Base-by-base conservation (phyloP, 805 yeast genomes). In the Candida endomychidarum region DNA sequence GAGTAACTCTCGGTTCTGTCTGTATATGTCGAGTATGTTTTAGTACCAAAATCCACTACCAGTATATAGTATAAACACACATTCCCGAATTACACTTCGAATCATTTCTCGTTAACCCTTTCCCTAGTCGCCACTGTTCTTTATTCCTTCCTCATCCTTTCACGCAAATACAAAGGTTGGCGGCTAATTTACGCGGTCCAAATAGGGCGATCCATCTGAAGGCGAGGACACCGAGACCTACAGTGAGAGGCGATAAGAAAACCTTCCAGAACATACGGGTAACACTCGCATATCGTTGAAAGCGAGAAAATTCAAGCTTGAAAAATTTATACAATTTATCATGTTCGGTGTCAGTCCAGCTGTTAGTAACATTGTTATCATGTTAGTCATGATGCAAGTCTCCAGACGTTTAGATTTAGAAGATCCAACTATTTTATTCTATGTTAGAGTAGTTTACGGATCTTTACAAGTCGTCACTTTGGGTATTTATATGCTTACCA, bases 361-460 rank as follows among this genome's bases (percentile, higher is more conserved):
- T 51, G 70, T 90, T 51, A 67, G 88, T 50, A 90, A 91, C 72
- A 66, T 93, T 54, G 86, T 75, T 54, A 70, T 93, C 77, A 91
- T 90, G 96, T 81, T 90, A 60, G 85, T 80, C 74, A 87, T 88
- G 87, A 91, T 90, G 96, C 96, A 89, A 67, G 85, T 89, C 49
- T 80, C 96, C 49, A 86, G 88, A 65, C 80, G 78, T 60, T 72
- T 93, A 47, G 93, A 91, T 65, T 80, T 90, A 65, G 97, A 91
- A 63, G 78, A 90, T 66, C 91, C 95, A 33, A 65, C 66, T 49
- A 76, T 79, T 42, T 70, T 89, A 38, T 66, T 83, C 60, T 83
- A 80, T 61, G 90, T 87, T 40, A 81, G 99, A 64, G 69, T 71
- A 26, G 78, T 79, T 32, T 93, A 87, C 70, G 64, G 76, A 34